These are phyloP conservation scores for Aegle marmelos DNA, from an alignment of 345 rosid species.

Conservation along the genomic window DNA sequence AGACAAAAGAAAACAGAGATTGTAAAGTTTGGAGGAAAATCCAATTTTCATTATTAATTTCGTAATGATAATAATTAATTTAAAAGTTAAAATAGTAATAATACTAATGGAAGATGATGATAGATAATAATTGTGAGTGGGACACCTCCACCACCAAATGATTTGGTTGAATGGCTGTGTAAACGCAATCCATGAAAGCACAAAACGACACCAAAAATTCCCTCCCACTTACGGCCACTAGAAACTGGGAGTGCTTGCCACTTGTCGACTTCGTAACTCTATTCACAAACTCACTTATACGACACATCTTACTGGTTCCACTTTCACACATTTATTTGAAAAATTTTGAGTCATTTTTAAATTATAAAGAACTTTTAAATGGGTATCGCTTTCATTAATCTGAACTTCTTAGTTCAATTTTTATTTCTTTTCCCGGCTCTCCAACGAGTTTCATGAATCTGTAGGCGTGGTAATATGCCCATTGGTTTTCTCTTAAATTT, in stretches of 20 bases:
- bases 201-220: conserved; percentile 17
- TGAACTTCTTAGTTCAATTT: no score
- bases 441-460: background rate
- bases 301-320: background rate
- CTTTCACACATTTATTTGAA: background rate
- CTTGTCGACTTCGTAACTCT: conserved; percentile 47
- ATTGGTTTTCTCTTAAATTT: no score
- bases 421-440: background rate
- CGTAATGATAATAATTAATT: background rate
- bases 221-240: conserved; percentile 27
- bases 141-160: conserved; percentile 19
- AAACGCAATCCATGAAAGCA: conserved; percentile 11
- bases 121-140: background rate
- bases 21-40: conserved; percentile 3
- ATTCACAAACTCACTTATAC: conserved; percentile 11
- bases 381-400: background rate
- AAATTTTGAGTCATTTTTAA: background rate
- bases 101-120: background rate
- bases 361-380: background rate
- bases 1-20: background rate
- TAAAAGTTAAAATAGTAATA: no score
- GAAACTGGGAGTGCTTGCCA: conserved; percentile 44
- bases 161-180: conserved; percentile 18
- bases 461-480: no score
- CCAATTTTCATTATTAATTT: background rate